These are phyloP conservation scores for Xylariomycetidae sp. DNA, from an alignment of 2,329 filamentous ascomycete species.

Conservation along the genomic window DNA sequence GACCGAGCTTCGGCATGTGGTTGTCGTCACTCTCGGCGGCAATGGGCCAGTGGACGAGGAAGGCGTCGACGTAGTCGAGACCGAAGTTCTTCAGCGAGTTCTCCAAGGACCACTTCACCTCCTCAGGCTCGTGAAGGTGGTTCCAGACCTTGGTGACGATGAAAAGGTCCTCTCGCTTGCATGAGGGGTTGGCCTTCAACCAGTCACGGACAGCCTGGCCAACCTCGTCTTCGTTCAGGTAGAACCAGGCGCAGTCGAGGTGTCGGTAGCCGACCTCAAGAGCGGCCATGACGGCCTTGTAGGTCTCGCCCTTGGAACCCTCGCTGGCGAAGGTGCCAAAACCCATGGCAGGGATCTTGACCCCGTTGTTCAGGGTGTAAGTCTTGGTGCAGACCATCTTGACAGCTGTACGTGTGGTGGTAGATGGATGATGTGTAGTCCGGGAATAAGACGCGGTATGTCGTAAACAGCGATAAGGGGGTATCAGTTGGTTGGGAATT, in stretches of 20 bases:
- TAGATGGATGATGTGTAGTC: not conserved
- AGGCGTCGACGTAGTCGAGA: constrained; percentile 52
- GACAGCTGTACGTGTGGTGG: constrained; percentile 1
- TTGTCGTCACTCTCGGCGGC: constrained; percentile 38
- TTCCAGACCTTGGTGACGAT: constrained; percentile 65
- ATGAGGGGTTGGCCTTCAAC: constrained; percentile 32
- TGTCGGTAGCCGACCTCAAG: constrained; percentile 59
- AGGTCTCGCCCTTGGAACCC: constrained; percentile 52
- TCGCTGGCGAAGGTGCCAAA: constrained; percentile 65
- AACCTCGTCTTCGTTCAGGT: constrained; percentile 61
- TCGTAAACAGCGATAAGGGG: not conserved
- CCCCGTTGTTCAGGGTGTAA: constrained; percentile 43
- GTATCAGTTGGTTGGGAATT: too few species aligned
- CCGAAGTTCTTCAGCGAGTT: constrained; percentile 46
- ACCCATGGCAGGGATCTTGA: constrained; percentile 56
- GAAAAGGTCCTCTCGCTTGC: constrained; percentile 48
- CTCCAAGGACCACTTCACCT: constrained; percentile 49
- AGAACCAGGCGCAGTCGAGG: constrained; percentile 63
- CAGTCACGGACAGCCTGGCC: constrained; percentile 49
- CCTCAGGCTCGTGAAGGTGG: constrained; percentile 55
- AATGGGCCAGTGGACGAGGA: constrained; percentile 50
- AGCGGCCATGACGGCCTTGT: constrained; percentile 58
- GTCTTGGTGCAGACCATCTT: constrained; percentile 23
- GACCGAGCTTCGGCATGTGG: constrained; percentile 36
- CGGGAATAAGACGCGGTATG: not conserved